Conservation (phyloP, 208 protist species). For the Plasmodiophora brassicae region DNA sequence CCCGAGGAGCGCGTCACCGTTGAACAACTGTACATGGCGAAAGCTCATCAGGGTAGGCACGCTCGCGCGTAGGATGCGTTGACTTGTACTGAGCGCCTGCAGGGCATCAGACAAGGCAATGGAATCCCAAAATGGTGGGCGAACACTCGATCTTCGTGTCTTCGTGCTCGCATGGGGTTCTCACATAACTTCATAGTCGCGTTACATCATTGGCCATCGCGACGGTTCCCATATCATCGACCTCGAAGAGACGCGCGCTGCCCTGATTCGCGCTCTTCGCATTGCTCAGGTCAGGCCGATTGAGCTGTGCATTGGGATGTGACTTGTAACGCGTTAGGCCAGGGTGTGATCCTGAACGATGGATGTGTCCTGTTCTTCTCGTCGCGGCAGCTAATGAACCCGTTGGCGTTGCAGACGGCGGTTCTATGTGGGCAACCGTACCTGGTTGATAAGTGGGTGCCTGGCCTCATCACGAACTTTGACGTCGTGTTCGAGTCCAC, state of each 20-base stretch:
- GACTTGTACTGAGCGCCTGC: background rate
- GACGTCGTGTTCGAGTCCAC: background rate
- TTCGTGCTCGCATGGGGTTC: no score
- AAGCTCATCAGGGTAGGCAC: background rate
- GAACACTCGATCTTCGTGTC: no score
- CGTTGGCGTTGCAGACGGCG: background rate
- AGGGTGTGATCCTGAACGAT: background rate
- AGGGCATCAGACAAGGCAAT: background rate
- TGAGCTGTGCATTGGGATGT: background rate
- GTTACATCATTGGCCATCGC: slow-evolving; percentile 10
- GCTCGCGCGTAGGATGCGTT: no score
- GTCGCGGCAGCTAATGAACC: background rate
- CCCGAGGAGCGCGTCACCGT: background rate
- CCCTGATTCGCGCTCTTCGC: background rate
- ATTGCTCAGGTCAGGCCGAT: background rate
- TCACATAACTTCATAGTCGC: no score
- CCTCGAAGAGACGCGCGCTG: background rate
- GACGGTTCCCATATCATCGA: slow-evolving; percentile 7
- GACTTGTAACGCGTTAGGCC: background rate
- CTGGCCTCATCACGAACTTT: slow-evolving; percentile 16
- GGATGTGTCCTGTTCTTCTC: background rate
- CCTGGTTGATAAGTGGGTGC: slow-evolving; percentile 5
- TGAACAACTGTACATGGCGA: background rate
- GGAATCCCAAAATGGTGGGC: background rate
- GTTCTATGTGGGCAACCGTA: slow-evolving; percentile 12